Percentiles rank a stretch among this genome's conserved stretches.
phyloP scores from a whole-genome alignment of 495 filamentous ascomycete species.

The Hypoxylon crocopeplum region DNA sequence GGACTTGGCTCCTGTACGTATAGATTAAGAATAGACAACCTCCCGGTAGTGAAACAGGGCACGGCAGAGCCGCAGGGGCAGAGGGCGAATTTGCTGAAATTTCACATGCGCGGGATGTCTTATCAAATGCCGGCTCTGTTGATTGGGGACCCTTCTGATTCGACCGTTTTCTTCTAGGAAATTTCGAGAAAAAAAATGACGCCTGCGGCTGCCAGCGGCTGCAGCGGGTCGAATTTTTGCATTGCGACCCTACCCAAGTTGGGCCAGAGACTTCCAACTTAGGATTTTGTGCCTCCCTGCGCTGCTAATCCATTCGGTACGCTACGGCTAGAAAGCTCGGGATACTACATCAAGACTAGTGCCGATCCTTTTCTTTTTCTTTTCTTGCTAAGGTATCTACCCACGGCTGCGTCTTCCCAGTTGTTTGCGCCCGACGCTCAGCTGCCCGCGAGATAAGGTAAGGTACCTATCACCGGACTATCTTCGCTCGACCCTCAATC shows the following conservation, averaged over 20 bases:
- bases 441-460: not conserved
- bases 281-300: too few species aligned
- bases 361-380: slow-evolving; percentile 11
- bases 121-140: slow-evolving; percentile 25
- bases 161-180: slow-evolving; percentile 21
- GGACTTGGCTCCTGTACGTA: slow-evolving; percentile 27
- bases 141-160: slow-evolving; percentile 30
- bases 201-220: slow-evolving; percentile 34
- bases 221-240: slow-evolving; percentile 26
- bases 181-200: slow-evolving; percentile 25
- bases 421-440: not conserved
- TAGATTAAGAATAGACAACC: slow-evolving; percentile 37
- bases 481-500: slow-evolving; percentile 22
- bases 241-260: not conserved
- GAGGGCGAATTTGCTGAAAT: slow-evolving; percentile 20
- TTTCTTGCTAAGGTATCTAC: not conserved
- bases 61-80: slow-evolving; percentile 40
- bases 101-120: slow-evolving; percentile 37
- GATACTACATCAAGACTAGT: slow-evolving; percentile 27
- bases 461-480: not conserved
- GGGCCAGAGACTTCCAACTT: too few species aligned
- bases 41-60: slow-evolving; percentile 39
- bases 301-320: not conserved
- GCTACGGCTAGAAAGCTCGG: slow-evolving; percentile 11
- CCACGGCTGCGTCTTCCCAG: too few species aligned